Percentiles rank a stretch among this genome's conserved stretches.
These are phyloP conservation scores for Erigeron philadelphicus DNA, from an alignment of 140 eudicot genomes.

Conservation along the genomic window DNA sequence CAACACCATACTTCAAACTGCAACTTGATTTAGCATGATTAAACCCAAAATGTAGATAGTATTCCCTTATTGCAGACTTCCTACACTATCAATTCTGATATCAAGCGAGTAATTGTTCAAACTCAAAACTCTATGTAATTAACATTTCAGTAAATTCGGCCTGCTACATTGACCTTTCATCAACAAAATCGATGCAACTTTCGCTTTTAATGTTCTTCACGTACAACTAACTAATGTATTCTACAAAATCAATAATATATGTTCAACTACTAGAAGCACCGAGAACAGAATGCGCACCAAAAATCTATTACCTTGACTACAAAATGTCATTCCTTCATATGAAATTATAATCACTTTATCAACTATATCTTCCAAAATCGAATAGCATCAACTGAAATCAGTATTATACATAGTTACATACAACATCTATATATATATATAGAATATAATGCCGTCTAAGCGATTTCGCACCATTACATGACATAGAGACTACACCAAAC, in stretches of 20 bases:
- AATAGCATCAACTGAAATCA: neutral
- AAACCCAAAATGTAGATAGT: too few species aligned
- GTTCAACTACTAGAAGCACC: slow-evolving; percentile 16
- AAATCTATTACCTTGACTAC: neutral
- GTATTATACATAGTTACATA: slow-evolving; percentile 13
- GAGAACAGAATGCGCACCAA: neutral
- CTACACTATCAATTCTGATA: neutral
- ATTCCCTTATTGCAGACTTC: neutral
- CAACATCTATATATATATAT: neutral
- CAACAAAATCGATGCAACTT: neutral
- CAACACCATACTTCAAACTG: too few species aligned
- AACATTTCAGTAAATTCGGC: neutral
- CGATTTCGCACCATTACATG: neutral
- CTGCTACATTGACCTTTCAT: neutral
- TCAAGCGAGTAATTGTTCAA: neutral
- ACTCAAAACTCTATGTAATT: slow-evolving; percentile 7
- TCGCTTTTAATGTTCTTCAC: slow-evolving; percentile 9
- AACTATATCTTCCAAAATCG: neutral
- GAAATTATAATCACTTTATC: neutral
- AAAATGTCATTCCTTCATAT: neutral
- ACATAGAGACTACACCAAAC: neutral
- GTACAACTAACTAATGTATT: slow-evolving; percentile 5
- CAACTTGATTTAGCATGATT: too few species aligned
- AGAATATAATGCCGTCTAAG: neutral
- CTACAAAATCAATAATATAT: neutral